Evolutionary conservation across 169 alveolate genomes (phyloP).

Genomic region (Eimeria maxima): DNA sequence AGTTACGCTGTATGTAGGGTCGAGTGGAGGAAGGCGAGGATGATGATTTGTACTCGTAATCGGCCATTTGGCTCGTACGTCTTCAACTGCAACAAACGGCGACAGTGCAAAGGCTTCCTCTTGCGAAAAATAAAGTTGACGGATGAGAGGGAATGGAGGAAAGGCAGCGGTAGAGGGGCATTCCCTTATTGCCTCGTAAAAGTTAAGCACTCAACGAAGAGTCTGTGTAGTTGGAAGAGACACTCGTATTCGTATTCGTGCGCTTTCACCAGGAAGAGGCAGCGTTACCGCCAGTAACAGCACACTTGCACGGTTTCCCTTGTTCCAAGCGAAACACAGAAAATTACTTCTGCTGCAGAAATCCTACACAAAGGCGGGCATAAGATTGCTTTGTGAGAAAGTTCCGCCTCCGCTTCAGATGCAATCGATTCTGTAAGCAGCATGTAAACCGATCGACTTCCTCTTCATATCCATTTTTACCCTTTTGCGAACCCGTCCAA

Average conservation of each 20-base stretch:
- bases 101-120: neutral
- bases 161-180: constrained; percentile 11
- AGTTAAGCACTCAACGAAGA: neutral
- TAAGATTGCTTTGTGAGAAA: neutral
- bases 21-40: constrained; percentile 76
- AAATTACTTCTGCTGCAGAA: neutral
- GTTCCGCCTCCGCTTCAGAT: neutral
- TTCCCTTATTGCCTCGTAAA: neutral
- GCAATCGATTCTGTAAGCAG: neutral
- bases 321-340: neutral
- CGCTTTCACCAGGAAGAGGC: neutral
- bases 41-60: constrained; percentile 56
- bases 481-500: neutral
- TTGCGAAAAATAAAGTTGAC: neutral
- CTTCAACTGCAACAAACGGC: neutral
- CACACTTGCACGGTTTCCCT: neutral
- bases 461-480: neutral
- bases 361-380: neutral
- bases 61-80: neutral
- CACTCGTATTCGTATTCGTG: neutral
- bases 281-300: neutral
- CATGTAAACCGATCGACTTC: neutral
- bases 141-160: neutral
- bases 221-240: neutral
- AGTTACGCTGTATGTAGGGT: neutral